Conservation (phyloP, 192 early-diverging fungal species). For the Coemansia sp. region DNA sequence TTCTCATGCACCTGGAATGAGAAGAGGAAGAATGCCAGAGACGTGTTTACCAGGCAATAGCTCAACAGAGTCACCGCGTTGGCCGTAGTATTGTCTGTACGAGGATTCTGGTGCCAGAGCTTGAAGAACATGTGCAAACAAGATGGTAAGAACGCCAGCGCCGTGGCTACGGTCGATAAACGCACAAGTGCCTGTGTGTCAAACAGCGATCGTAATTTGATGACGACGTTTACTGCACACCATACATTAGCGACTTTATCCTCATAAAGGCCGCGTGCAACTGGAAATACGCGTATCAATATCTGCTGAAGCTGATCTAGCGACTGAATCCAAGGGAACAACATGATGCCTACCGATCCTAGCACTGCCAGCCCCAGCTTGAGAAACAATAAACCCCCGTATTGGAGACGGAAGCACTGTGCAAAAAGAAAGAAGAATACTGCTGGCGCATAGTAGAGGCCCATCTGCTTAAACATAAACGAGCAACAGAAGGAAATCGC, state of each 20-base stretch:
- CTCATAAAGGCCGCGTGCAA: constrained; percentile 92
- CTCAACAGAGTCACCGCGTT: constrained; percentile 51
- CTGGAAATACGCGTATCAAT: constrained; percentile 82
- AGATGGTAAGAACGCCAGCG: constrained; percentile 72
- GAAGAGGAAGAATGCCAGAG: constrained; percentile 91
- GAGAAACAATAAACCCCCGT: constrained; percentile 50
- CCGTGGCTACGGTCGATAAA: constrained; percentile 68
- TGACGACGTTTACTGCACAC: constrained; percentile 84
- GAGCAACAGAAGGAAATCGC: constrained; percentile 80
- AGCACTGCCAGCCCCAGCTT: constrained; percentile 75
- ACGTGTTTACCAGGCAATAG: constrained; percentile 71
- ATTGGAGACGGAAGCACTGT: constrained; percentile 56
- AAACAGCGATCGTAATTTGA: constrained; percentile 79
- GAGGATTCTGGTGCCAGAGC: constrained; percentile 35
- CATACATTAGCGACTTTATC: constrained; percentile 99
- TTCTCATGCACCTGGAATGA: constrained; percentile 99
- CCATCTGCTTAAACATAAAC: constrained; percentile 96
- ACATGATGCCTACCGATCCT: constrained; percentile 62
- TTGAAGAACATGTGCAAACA: constrained; percentile 62
- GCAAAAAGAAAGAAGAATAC: constrained; percentile 89
- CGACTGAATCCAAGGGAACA: constrained; percentile 69
- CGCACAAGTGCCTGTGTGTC: constrained; percentile 59
- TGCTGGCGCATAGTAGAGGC: constrained; percentile 87
- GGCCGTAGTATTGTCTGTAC: neutral
- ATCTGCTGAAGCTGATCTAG: constrained; percentile 71